Evolutionary conservation across 352 stramenopile species (phyloP), one percentile per base, ranked within the genome.

Genomic region (Phytopythium kandeliae): DNA sequence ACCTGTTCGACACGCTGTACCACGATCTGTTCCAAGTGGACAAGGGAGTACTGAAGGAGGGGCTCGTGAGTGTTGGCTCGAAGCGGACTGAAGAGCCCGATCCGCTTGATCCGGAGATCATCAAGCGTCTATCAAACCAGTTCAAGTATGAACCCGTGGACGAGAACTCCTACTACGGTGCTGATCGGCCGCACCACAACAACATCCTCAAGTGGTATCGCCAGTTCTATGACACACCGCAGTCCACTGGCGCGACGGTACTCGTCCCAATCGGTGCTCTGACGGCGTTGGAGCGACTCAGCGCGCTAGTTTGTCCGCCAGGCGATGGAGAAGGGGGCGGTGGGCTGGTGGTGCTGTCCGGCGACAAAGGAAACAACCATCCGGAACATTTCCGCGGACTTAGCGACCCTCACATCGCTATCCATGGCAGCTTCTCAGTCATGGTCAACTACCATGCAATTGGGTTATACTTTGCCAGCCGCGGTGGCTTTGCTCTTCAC

Each of bases 371-470:
- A 11, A 96, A 97, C 62, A 97, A 92, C 63, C 92, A 97, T 53
- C 84, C 86, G 0, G 89, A 97, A 35, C 90, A 97, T 57, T 97
- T 98, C 55, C 60, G 75, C 21, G 89, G 87, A 6, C 58, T 97
- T 17, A 84, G 72, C 47, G 94, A 98, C 63, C 93, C 95, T 16
- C 92, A 98, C 61, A 97, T 98, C 33, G 94, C 95, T 0, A 81
- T 98, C 21, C 95, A 98, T 58, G 95, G 95, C 11, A 97, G 83
- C 33, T 98, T 98, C 60, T 97, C 85, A 2, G 80, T 98, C 47
- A 98, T 95, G 84, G 85, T 98, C 22, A 98, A 98, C 59, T 98
- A 97, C 63, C 92, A 98, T 60, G 89, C 89, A 4, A 95, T 98
- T 54, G 89, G 91, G 12, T 65, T 95, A 21, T 92, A 96, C 65